These are phyloP conservation scores for Aspergillus alliaceus DNA, from an alignment of 2,329 filamentous ascomycete species.

Conservation along the genomic window DNA sequence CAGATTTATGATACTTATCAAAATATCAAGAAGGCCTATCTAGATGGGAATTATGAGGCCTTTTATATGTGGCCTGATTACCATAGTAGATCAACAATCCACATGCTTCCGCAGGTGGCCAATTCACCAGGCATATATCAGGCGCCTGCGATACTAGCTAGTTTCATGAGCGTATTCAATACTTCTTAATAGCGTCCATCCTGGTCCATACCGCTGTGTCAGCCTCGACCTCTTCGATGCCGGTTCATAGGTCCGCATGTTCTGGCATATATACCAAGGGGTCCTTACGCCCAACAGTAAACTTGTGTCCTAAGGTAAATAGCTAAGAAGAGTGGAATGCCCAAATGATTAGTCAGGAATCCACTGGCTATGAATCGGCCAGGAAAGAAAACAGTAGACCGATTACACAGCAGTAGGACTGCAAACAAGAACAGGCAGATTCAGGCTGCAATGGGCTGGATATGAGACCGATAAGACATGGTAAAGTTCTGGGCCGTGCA, in stretches of 20 bases:
- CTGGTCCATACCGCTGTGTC: background rate
- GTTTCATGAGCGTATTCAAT: no score
- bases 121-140: no score
- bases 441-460: constrained; percentile 63
- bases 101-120: no score
- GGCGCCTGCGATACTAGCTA: no score
- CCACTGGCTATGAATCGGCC: constrained; percentile 55
- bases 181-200: background rate
- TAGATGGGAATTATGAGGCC: no score
- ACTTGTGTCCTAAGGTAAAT: constrained; percentile 48
- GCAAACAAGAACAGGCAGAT: constrained; percentile 56
- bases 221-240: background rate
- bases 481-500: constrained; percentile 51
- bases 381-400: constrained; percentile 52
- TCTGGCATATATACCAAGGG: background rate
- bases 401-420: constrained; percentile 66
- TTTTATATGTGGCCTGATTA: no score
- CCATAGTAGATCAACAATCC: no score
- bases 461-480: constrained; percentile 57
- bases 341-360: constrained; percentile 58
- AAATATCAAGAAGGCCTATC: no score
- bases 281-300: background rate
- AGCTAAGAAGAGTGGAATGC: constrained; percentile 56
- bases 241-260: background rate
- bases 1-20: no score